A percentile compares a stretch with the other conserved stretches of the same genome.
Conservation (phyloP, 2,329 filamentous ascomycete genomes). For the Penicillium decumbens region DNA sequence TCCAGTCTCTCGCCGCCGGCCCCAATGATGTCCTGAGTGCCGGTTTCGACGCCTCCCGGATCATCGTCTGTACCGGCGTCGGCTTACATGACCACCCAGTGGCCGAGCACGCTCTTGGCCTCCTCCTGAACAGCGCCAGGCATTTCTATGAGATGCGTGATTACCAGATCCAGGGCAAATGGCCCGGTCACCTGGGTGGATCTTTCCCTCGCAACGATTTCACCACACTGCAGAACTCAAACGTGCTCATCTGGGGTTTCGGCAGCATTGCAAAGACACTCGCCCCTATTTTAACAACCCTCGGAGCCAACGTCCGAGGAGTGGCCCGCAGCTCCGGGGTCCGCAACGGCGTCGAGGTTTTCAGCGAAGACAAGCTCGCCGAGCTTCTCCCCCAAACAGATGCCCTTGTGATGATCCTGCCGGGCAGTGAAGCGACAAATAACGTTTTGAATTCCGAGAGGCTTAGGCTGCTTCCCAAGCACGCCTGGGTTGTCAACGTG, state of each 20-base stretch:
- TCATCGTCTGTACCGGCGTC: slow-evolving; percentile 57
- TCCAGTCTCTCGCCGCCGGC: slow-evolving; percentile 62
- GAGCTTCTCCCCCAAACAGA: slow-evolving; percentile 56
- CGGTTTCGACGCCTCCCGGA: slow-evolving; percentile 53
- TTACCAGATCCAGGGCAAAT: slow-evolving; percentile 53
- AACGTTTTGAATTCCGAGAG: slow-evolving; percentile 54
- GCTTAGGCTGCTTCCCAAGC: slow-evolving; percentile 52
- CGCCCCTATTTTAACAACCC: slow-evolving; percentile 50
- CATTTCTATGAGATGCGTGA: slow-evolving; percentile 57
- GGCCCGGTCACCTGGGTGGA: slow-evolving; percentile 60
- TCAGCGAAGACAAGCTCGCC: slow-evolving; percentile 51
- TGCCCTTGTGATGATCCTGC: slow-evolving; percentile 64
- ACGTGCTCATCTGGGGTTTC: slow-evolving; percentile 60
- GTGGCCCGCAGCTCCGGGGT: slow-evolving; percentile 56
- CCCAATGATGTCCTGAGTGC: slow-evolving; percentile 62
- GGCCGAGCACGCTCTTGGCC: slow-evolving; percentile 59
- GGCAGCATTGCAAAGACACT: slow-evolving; percentile 63
- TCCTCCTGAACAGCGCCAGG: slow-evolving; percentile 44
- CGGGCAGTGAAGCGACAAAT: slow-evolving; percentile 53
- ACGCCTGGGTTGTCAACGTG: slow-evolving; percentile 33
- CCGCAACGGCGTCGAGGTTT: slow-evolving; percentile 56
- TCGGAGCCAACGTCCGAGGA: slow-evolving; percentile 57
- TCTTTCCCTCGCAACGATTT: slow-evolving; percentile 54
- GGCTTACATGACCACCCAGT: slow-evolving; percentile 62
- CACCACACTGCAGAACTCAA: slow-evolving; percentile 57